Evolutionary conservation across 768 basidiomycete species (phyloP).

Genomic region (Mycena chlorophos): DNA sequence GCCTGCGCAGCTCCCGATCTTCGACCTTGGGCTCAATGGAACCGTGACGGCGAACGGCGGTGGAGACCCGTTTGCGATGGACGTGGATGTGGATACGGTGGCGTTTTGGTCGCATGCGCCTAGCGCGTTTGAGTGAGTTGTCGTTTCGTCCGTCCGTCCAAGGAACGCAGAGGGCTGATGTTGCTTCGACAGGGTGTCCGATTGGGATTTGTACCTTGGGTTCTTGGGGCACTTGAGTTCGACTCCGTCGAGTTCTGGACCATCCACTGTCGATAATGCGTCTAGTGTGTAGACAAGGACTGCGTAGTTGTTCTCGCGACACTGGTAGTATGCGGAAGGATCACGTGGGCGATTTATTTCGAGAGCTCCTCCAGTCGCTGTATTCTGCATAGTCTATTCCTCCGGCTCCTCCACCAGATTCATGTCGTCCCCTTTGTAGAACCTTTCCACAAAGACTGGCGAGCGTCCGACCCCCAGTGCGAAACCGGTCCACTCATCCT

Average conservation of each 20-base stretch:
- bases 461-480: slow-evolving; percentile 7
- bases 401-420: not conserved
- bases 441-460: not conserved
- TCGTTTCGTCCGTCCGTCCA: not conserved
- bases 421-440: not conserved
- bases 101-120: not conserved
- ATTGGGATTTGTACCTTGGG: not conserved
- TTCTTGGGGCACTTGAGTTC: not conserved
- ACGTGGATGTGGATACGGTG: not conserved
- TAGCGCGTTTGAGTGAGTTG: not conserved
- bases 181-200: not conserved
- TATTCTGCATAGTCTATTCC: too few relatives aligned
- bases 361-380: too few relatives aligned
- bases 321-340: too few relatives aligned
- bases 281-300: too few relatives aligned
- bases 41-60: not conserved
- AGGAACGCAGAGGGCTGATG: not conserved
- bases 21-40: not conserved
- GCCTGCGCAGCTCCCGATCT: not conserved
- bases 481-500: slow-evolving; percentile 12
- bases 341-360: too few relatives aligned
- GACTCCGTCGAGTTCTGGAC: too few relatives aligned
- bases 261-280: too few relatives aligned
- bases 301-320: too few relatives aligned
- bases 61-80: not conserved